Conservation (phyloP, 169 alveolate genomes). For the Plasmodium ovale region DNA sequence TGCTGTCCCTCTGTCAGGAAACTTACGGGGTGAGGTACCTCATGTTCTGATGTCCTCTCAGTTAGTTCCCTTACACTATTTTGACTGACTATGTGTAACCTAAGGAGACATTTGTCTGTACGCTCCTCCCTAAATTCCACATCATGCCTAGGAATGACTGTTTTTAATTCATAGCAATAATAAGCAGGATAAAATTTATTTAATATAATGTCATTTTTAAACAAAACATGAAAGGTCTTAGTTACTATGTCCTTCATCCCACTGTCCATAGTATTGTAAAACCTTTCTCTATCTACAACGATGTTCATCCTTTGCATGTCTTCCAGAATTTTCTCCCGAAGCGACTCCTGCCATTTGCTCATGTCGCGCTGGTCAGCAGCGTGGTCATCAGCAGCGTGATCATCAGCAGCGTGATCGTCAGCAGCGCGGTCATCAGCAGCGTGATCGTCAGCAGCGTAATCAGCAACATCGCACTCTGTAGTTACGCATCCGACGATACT, state of each 20-base stretch:
- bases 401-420: too few species aligned
- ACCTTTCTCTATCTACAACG: conserved; percentile 3
- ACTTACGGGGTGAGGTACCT: too few species aligned
- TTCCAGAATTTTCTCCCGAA: conserved; percentile 14
- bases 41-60: too few species aligned
- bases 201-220: conserved; percentile 27
- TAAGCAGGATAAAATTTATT: conserved; percentile 48
- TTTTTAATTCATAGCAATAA: conserved; percentile 30
- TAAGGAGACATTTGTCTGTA: background rate
- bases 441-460: background rate
- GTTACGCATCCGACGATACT: too few species aligned
- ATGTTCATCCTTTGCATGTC: conserved; percentile 40
- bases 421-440: too few species aligned
- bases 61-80: background rate
- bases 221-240: conserved; percentile 5
- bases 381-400: background rate
- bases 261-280: conserved; percentile 36
- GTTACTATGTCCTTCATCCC: conserved; percentile 1
- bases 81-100: conserved; percentile 1
- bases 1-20: too few species aligned
- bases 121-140: conserved; percentile 20
- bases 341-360: conserved; percentile 20
- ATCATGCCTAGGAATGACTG: conserved; percentile 22
- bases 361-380: too few species aligned
- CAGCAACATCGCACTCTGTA: too few species aligned